Conservation (phyloP, 1,284 basidiomycete genomes). For the Testicularia cyperi region DNA sequence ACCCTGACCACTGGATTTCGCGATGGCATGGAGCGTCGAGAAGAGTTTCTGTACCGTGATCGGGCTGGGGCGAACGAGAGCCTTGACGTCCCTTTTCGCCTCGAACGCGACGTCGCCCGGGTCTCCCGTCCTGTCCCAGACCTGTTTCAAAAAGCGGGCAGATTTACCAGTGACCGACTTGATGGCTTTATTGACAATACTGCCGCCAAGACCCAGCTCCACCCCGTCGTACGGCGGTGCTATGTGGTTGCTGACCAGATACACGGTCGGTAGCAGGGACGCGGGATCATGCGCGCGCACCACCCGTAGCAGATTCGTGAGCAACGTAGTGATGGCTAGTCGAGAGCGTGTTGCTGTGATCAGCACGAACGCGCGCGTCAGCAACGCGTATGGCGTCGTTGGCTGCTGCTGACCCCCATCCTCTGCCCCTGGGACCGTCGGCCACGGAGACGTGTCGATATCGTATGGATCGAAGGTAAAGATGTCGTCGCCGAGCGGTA, state of each 20-base stretch:
- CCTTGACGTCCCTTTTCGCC: conserved; percentile 50
- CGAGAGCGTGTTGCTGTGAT: conserved; percentile 78
- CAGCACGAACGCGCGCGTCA: conserved; percentile 73
- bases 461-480: conserved; percentile 54
- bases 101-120: conserved; percentile 58
- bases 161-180: conserved; percentile 79
- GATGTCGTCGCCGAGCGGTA: conserved; percentile 54
- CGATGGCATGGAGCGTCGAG: conserved; percentile 61
- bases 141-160: conserved; percentile 68
- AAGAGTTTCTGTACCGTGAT: conserved; percentile 55
- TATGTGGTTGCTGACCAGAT: conserved; percentile 83
- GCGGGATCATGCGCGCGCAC: conserved; percentile 71
- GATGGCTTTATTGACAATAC: conserved; percentile 76
- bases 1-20: conserved; percentile 70
- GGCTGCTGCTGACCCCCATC: conserved; percentile 18
- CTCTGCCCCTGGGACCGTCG: conserved; percentile 8
- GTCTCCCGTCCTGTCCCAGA: conserved; percentile 60
- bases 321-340: conserved; percentile 74
- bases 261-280: conserved; percentile 78
- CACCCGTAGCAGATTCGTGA: conserved; percentile 77
- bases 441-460: conserved; percentile 45
- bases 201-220: conserved; percentile 62
- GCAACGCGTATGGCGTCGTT: conserved; percentile 74
- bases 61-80: conserved; percentile 49
- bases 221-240: conserved; percentile 66